These are phyloP conservation scores for Fraxinus albicans DNA, from an alignment of 305 asterid species.

Conservation along the genomic window DNA sequence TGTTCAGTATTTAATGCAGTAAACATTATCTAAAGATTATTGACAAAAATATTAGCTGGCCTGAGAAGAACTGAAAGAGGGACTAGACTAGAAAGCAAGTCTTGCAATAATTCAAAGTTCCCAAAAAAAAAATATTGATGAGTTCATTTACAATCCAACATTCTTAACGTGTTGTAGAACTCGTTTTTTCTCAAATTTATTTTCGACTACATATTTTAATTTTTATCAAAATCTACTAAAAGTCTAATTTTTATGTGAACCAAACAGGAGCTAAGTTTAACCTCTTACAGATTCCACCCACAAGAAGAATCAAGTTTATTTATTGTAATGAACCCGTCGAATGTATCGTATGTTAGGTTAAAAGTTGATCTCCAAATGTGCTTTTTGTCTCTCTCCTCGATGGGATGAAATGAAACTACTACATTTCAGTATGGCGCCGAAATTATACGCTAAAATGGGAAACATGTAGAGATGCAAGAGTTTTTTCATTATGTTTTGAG, in stretches of 20 bases:
- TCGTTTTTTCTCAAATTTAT: neutral
- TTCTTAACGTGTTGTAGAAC: constrained; percentile 11
- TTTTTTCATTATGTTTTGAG: neutral
- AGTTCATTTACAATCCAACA: neutral
- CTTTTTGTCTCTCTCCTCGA: neutral
- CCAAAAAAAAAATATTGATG: neutral
- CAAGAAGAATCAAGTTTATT: neutral
- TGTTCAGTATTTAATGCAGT: neutral
- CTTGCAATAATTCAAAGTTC: neutral
- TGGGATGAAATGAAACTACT: neutral
- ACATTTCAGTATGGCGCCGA: neutral
- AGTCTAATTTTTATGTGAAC: too few relatives aligned
- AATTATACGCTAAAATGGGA: neutral
- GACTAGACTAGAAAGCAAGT: neutral
- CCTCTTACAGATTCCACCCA: neutral
- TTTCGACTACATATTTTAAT: neutral
- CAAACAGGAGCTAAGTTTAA: neutral
- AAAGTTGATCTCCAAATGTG: neutral
- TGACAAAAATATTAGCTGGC: constrained; percentile 5
- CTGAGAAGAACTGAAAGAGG: neutral
- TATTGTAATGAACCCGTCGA: neutral
- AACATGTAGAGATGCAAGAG: neutral
- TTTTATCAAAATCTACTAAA: neutral
- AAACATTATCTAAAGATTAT: neutral
- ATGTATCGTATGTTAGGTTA: neutral